phyloP scores from a whole-genome alignment of 371 early-diverging fungal genomes.

The Blakeslea trispora region DNA sequence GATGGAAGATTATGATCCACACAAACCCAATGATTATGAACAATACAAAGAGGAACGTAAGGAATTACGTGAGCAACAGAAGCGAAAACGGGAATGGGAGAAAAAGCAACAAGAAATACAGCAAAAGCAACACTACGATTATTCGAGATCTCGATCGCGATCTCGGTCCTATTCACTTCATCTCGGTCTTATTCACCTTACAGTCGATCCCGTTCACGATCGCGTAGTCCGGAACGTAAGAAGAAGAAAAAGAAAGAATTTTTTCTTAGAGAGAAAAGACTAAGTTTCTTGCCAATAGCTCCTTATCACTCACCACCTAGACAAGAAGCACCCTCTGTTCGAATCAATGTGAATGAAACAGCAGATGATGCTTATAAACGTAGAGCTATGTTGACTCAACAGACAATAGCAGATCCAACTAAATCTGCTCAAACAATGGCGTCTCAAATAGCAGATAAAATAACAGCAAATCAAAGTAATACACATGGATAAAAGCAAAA shows the following conservation, averaged over 20 bases:
- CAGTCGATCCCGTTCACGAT: conserved; percentile 3
- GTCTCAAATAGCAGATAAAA: conserved; percentile 35
- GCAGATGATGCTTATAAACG: conserved; percentile 77
- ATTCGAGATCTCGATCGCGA: conserved; percentile 25
- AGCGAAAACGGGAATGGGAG: conserved; percentile 29
- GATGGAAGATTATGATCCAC: conserved; percentile 62
- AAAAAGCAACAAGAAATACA: conserved; percentile 16
- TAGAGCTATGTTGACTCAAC: conserved; percentile 54
- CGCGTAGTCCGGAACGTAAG: conserved; percentile 12
- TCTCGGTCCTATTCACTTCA: conserved; percentile 31
- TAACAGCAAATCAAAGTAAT: conserved; percentile 48
- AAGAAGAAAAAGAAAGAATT: neutral
- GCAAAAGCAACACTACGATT: conserved; percentile 25
- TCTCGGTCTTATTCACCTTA: conserved; percentile 14
- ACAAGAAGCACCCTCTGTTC: conserved; percentile 2
- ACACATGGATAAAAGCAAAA: no score
- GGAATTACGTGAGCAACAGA: conserved; percentile 28
- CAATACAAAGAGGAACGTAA: conserved; percentile 56
- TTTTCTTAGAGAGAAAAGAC: no score
- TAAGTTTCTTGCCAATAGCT: no score
- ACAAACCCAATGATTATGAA: conserved; percentile 65
- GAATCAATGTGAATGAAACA: conserved; percentile 48
- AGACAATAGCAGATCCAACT: conserved; percentile 20
- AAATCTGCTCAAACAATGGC: conserved; percentile 35
- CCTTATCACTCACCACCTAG: neutral